phyloP scores from a whole-genome alignment of 148 eudicot genomes.

The Camellia lanceoleosa region DNA sequence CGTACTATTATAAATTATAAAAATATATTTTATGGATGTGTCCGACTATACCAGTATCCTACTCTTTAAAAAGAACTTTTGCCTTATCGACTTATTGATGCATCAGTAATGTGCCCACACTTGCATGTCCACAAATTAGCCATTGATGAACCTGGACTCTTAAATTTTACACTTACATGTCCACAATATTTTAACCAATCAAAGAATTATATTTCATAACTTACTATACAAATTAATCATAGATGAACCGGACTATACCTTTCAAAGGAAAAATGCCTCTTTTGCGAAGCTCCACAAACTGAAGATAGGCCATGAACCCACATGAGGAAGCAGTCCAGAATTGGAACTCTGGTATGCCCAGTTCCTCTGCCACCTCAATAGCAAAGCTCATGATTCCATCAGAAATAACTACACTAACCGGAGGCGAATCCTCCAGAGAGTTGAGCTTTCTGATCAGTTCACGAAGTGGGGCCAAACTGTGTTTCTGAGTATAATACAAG shows the following conservation, averaged over 20 bases:
- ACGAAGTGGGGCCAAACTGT: neutral
- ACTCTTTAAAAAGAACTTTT: too few species aligned
- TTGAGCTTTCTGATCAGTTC: neutral
- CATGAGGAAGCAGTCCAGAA: slow-evolving; percentile 17
- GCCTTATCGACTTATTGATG: too few species aligned
- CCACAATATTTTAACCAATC: too few species aligned
- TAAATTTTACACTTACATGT: too few species aligned
- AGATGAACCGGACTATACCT: neutral
- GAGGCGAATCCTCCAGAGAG: slow-evolving; percentile 6
- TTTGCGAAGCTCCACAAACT: slow-evolving; percentile 16
- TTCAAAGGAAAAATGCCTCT: slow-evolving; percentile 16
- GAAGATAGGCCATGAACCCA: slow-evolving; percentile 13
- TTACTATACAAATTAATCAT: too few species aligned
- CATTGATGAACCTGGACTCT: too few species aligned
- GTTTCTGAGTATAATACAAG: neutral
- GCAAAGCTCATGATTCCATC: slow-evolving; percentile 18
- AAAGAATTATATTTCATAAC: too few species aligned
- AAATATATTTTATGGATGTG: too few species aligned
- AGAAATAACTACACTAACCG: slow-evolving; percentile 11
- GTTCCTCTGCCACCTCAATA: slow-evolving; percentile 7
- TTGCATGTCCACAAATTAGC: too few species aligned
- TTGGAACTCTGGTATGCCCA: slow-evolving; percentile 12
- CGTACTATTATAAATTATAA: too few species aligned
- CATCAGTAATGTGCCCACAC: too few species aligned
- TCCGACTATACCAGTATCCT: too few species aligned